Base-by-base conservation (phyloP, 2,329 filamentous ascomycete genomes). In the Colletotrichum endophyticum region DNA sequence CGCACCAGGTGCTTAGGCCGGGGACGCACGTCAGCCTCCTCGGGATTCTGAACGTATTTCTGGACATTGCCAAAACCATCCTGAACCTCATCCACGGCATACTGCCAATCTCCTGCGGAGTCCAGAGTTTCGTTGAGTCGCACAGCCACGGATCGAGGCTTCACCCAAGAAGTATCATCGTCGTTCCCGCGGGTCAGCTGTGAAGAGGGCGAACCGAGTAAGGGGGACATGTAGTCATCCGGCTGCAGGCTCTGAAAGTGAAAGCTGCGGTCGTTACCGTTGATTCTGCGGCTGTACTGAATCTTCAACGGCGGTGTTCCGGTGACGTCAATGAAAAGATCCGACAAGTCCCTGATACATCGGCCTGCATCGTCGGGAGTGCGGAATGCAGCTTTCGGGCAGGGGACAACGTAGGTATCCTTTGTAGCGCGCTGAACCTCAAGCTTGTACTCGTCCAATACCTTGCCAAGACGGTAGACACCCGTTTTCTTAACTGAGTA, bases 241-340 rank as follows among this genome's bases (percentile, higher is more conserved):
- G 97, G 96, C 80, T 98, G 96, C 61, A 99, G 92, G 81, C 95
- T 98, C 84, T 99, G 96, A 80, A 98, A 96, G 78, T 96, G 95
- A 79, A 96, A 95, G 76, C 95, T 95, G 80, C 94, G 93, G 78
- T 98, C 93, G 78, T 95, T 94, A 77, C 93, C 92, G 80, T 99
- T 98, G 80, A 98, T 93, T 8, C 93, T 94, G 70, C 96, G 94
- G 81, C 95, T 97, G 85, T 99, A 99, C 80, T 95, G 95, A 80
- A 99, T 95, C 83, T 96, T 96, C 78, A 99, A 88, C 5, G 97
- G 97, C 4, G 98, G 95, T 0, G 96, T 98, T 22, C 97, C 97
- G 79, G 94, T 90, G 6, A 98, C 95, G 80, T 96, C 93, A 68
- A 99, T 88, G 22, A 93, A 91, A 62, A 99, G 88, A 81, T 98